Evolutionary conservation across 2,329 filamentous ascomycete genomes (phyloP), one percentile per base, ranked within the genome.

Genomic region (Colletotrichum chrysophilum): DNA sequence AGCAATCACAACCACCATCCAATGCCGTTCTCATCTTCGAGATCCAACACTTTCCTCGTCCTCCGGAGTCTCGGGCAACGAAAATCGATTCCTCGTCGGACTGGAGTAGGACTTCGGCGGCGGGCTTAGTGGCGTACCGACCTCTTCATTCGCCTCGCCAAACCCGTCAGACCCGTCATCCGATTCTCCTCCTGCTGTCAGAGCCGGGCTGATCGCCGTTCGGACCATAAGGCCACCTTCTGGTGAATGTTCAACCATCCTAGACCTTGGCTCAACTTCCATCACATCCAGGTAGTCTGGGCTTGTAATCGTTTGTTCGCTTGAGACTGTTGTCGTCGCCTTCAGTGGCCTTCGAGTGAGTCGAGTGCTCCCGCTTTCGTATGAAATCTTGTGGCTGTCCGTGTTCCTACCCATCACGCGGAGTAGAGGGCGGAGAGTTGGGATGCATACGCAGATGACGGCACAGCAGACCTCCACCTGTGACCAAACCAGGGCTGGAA

Each of bases 41-140:
- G 43, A 21, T 6, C 43, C 43, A 12, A 52, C 4, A n/a, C 43
- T 52, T 21, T 62, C 58, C 16, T 62, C 58, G 16, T 52, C 67
- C 34, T 32, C 48, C 12, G 38, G 12, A 2, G 48, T 61, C 10
- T 24, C 28, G 4, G 72, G 58, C 7, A 61, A 16, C 3, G 34
- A 38, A n/a, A 58, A 55, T 10, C 43, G 61, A 18, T 30, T 24
- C 14, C 24, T 75, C n/a, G 56, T 24, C 3, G 70, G 70, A 16
- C 70, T 74, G 13, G 32, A 16, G n/a, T 60, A 74, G 7, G n/a
- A 30, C 21, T 68, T 68, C 14, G 74, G 74, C 18, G 74, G 74
- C 12, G 74, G 74, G n/a, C 74, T 76, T 48, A 76, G 43, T 18
- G 74, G 70, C 10, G 74, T 76, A 7, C 58, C 34, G 36, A 76